These are phyloP conservation scores for Pleurotus ostreatus DNA, from an alignment of 768 basidiomycete species.

Conservation along the genomic window DNA sequence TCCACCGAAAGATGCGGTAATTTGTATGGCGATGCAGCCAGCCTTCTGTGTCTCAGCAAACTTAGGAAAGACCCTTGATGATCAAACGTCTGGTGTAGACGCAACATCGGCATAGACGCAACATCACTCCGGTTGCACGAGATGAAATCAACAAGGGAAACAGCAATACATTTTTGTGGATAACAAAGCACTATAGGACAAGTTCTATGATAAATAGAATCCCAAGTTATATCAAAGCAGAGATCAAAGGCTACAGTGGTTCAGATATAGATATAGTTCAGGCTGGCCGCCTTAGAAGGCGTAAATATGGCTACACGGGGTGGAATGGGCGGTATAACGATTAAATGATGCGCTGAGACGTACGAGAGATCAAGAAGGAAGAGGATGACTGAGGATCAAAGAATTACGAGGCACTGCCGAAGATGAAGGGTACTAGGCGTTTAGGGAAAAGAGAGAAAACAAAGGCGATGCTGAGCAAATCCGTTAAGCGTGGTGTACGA, in stretches of 20 bases:
- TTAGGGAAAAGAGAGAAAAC: neutral
- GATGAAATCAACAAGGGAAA: neutral
- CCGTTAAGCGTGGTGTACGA: neutral
- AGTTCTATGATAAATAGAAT: neutral
- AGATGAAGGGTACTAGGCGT: neutral
- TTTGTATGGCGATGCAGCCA: too few species aligned
- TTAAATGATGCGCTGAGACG: neutral
- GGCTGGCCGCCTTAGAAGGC: neutral
- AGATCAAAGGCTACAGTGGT: slow-evolving; percentile 6
- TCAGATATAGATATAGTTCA: neutral
- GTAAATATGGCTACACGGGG: slow-evolving; percentile 4
- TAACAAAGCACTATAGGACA: neutral
- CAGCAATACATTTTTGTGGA: neutral
- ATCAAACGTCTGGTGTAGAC: too few species aligned
- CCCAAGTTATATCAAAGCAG: neutral
- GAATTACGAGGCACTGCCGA: neutral
- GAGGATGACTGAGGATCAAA: neutral
- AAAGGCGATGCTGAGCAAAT: neutral
- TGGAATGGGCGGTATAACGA: neutral
- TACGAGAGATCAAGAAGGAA: neutral
- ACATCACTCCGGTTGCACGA: too few species aligned
- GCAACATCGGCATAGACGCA: too few species aligned
- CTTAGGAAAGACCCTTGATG: too few species aligned
- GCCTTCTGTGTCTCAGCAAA: too few species aligned
- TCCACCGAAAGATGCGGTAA: too few species aligned